Percentiles rank a stretch among this genome's conserved stretches.
Evolutionary conservation across 306 rosid genomes (phyloP).

Genomic region (Trichosanthes cucumerina): DNA sequence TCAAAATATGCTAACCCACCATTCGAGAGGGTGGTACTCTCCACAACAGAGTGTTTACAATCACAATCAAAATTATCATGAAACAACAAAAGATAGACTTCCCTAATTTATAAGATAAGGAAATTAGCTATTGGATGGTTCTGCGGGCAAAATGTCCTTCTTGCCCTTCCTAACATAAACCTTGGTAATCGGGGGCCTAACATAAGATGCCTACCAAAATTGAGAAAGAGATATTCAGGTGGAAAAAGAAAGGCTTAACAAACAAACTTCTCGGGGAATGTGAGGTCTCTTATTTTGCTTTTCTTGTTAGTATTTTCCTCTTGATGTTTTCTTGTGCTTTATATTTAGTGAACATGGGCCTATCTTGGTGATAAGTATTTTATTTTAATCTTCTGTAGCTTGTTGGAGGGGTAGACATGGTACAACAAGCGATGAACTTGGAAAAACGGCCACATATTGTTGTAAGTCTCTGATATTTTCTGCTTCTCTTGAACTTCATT

Average conservation of each 20-base stretch:
- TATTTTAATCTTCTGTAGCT: conserved; percentile 40
- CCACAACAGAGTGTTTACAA: no score
- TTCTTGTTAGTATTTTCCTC: neutral
- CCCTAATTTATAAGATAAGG: no score
- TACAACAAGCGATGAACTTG: conserved; percentile 46
- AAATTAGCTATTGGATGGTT: no score
- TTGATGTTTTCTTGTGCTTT: neutral
- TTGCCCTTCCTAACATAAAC: no score
- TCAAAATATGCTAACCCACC: no score
- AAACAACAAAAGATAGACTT: no score
- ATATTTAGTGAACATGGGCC: neutral
- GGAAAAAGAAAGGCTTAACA: neutral
- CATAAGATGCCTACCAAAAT: neutral
- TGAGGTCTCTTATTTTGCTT: neutral
- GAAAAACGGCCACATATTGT: conserved; percentile 79
- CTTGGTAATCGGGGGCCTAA: no score
- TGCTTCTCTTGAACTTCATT: neutral
- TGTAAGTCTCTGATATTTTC: conserved; percentile 42
- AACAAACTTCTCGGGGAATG: neutral
- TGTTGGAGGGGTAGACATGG: conserved; percentile 79
- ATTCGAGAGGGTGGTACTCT: no score
- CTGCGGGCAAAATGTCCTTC: no score
- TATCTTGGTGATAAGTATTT: conserved; percentile 7
- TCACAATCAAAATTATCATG: no score
- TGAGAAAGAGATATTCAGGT: neutral